Base-by-base conservation (phyloP, 2,329 filamentous ascomycete genomes). In the Aureobasidium musti region DNA sequence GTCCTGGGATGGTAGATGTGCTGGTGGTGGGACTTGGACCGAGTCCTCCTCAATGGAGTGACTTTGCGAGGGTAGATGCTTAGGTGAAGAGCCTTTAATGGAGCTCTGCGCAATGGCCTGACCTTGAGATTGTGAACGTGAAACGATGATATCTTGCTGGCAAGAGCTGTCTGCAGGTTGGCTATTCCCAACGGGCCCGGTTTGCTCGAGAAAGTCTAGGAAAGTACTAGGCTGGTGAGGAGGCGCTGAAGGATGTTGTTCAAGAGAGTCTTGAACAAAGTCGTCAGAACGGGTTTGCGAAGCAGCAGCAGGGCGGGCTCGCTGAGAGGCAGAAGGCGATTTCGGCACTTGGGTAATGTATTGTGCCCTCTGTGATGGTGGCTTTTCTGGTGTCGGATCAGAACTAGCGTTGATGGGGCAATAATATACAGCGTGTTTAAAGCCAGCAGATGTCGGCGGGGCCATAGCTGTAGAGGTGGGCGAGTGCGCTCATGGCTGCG, bases 181-280 rank as follows among this genome's bases (percentile, higher is more conserved):
- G 21, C 5, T 6, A 33, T 50, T 33, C 11, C 28, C 45, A 8
- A 19, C 5, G 2, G 45, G 13, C 23, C 26, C 23, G 23, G 21
- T 63, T 3, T 33, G 30, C 45, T 52, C 23, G 14, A 50, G 35
- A 17, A 63, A n/a, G 7, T 63, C 10, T 33, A 19, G 30, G 5
- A 41, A 7, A 41, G 45, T 11, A 5, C 30, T 50, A 7, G 43
- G 13, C n/a, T 21, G 45, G 11, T 14, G 43, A 19, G 33, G 17
- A 2, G 59, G 7, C 33, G 33, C 23, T 28, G 30, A 7, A 39
- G 17, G 45, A 5, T 49, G 35, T 5, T 10, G 10, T 2, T 63
- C 59, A 10, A 63, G 26, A 39, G 59, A 63, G 21, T 63, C 59
- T n/a, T 41, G 59, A 7, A 63, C 45, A 21, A 52, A 13, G 14